phyloP scores from a whole-genome alignment of 768 basidiomycete species.

The Fomitopsis serialis region DNA sequence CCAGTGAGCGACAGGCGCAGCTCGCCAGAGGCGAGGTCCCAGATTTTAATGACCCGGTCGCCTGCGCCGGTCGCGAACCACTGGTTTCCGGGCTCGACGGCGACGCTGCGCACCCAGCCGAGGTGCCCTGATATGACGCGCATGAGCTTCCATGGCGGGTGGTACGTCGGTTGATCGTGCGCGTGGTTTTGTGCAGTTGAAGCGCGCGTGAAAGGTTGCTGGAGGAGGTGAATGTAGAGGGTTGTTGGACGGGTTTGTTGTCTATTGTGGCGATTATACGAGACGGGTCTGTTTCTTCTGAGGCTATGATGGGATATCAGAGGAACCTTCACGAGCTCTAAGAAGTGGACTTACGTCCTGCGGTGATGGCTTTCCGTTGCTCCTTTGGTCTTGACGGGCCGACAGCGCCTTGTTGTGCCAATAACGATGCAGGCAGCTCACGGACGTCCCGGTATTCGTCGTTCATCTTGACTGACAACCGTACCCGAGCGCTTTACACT shows the following conservation, averaged over 20 bases:
- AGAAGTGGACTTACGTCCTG: slow-evolving; percentile 47
- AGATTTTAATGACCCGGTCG: slow-evolving; percentile 97
- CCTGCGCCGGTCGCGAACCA: slow-evolving; percentile 99
- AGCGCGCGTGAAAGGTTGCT: slow-evolving; percentile 82
- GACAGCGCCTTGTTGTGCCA: slow-evolving; percentile 76
- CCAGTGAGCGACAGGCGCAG: slow-evolving; percentile 95
- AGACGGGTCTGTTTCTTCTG: slow-evolving; percentile 37
- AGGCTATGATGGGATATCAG: slow-evolving; percentile 2
- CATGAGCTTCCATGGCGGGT: slow-evolving; percentile 92
- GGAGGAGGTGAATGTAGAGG: slow-evolving; percentile 65
- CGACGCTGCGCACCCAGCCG: slow-evolving; percentile 95
- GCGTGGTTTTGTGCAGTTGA: slow-evolving; percentile 86
- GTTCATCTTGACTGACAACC: slow-evolving; percentile 78
- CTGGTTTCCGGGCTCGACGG: slow-evolving; percentile 95
- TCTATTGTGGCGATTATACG: slow-evolving; percentile 72
- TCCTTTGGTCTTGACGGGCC: slow-evolving; percentile 73
- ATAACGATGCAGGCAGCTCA: slow-evolving; percentile 73
- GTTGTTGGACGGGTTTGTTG: slow-evolving; percentile 59
- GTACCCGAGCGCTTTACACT: slow-evolving; percentile 54
- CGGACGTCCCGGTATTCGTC: slow-evolving; percentile 88
- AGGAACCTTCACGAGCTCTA: too few relatives aligned
- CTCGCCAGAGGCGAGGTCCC: slow-evolving; percentile 98
- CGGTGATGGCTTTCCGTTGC: slow-evolving; percentile 63
- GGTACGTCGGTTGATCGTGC: slow-evolving; percentile 95
- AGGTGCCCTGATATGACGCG: slow-evolving; percentile 97